These are phyloP conservation scores for Hypoxylon crocopeplum DNA, from an alignment of 495 filamentous ascomycete genomes.

Conservation along the genomic window DNA sequence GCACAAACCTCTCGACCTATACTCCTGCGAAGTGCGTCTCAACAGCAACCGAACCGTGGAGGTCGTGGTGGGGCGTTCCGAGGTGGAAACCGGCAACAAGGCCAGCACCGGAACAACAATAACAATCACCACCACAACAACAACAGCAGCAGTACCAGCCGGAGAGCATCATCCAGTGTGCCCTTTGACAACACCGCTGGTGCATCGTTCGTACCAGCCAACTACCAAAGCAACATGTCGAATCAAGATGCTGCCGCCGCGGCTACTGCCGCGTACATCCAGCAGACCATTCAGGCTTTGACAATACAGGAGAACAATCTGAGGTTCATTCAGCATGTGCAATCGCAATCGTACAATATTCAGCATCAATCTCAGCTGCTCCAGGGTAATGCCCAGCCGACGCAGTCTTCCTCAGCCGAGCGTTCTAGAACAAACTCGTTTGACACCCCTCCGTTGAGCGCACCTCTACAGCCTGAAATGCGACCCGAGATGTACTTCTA, in stretches of 20 bases:
- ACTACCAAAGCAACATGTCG: conserved; percentile 39
- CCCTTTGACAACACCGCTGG: conserved; percentile 33
- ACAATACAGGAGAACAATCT: conserved; percentile 52
- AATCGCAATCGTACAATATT: conserved; percentile 52
- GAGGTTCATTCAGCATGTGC: conserved; percentile 55
- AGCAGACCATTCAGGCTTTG: conserved; percentile 46
- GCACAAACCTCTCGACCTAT: conserved; percentile 55
- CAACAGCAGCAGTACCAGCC: conserved; percentile 33
- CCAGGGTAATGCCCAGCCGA: conserved; percentile 50
- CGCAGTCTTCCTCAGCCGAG: conserved; percentile 49
- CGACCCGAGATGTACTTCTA: conserved; percentile 48
- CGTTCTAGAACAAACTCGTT: conserved; percentile 62
- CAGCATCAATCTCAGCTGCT: conserved; percentile 54
- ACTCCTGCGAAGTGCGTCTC: conserved; percentile 59
- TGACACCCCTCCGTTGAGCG: conserved; percentile 57
- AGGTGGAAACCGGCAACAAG: conserved; percentile 60
- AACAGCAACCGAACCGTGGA: conserved; percentile 54
- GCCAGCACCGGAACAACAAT: conserved; percentile 56
- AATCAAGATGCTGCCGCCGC: no score
- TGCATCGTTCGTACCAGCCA: conserved; percentile 37
- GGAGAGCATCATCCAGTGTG: conserved; percentile 38
- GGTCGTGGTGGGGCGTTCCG: conserved; percentile 66
- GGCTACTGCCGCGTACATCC: conserved; percentile 56
- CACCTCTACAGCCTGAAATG: conserved; percentile 57
- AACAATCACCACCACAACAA: conserved; percentile 48